These are phyloP conservation scores for Fusarium kyushuense DNA, from an alignment of 2,329 filamentous ascomycete genomes.

Conservation along the genomic window DNA sequence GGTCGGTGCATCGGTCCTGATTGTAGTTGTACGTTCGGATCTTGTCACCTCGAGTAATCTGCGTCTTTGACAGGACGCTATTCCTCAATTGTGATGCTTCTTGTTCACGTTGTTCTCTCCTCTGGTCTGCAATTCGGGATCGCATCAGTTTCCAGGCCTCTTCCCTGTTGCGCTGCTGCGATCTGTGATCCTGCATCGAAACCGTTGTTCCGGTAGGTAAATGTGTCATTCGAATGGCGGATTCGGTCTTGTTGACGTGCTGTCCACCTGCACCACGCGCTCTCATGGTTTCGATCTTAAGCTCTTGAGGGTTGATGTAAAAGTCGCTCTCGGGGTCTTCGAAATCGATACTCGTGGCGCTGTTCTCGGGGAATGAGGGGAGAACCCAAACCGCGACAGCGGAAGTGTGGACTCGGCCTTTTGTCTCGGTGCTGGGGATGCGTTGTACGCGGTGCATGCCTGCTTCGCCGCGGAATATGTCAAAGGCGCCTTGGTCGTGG, in stretches of 20 bases:
- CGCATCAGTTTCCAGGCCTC: constrained; percentile 88
- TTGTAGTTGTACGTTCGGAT: constrained; percentile 89
- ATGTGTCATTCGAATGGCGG: constrained; percentile 92
- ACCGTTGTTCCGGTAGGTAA: constrained; percentile 87
- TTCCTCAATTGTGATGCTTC: constrained; percentile 79
- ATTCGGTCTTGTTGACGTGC: constrained; percentile 99
- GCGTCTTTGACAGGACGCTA: constrained; percentile 81
- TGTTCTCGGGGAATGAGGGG: constrained; percentile 77
- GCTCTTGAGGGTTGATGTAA: constrained; percentile 86
- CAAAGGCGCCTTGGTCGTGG: constrained; percentile 81
- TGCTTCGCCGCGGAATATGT: constrained; percentile 84
- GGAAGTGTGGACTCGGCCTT: constrained; percentile 92
- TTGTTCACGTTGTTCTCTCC: constrained; percentile 86
- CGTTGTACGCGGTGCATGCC: constrained; percentile 96
- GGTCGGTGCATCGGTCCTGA: constrained; percentile 85
- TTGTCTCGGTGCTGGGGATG: constrained; percentile 89
- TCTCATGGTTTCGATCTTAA: constrained; percentile 88
- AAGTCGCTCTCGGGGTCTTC: constrained; percentile 92
- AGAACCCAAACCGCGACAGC: constrained; percentile 93
- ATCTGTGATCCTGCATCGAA: constrained; percentile 91
- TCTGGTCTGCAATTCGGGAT: constrained; percentile 81
- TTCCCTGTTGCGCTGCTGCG: constrained; percentile 89
- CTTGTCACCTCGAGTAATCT: constrained; percentile 92
- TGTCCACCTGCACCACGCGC: constrained; percentile 93
- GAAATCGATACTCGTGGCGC: constrained; percentile 67